phyloP scores from a whole-genome alignment of 2,329 filamentous ascomycete genomes.

The Endocalyx cinctus region DNA sequence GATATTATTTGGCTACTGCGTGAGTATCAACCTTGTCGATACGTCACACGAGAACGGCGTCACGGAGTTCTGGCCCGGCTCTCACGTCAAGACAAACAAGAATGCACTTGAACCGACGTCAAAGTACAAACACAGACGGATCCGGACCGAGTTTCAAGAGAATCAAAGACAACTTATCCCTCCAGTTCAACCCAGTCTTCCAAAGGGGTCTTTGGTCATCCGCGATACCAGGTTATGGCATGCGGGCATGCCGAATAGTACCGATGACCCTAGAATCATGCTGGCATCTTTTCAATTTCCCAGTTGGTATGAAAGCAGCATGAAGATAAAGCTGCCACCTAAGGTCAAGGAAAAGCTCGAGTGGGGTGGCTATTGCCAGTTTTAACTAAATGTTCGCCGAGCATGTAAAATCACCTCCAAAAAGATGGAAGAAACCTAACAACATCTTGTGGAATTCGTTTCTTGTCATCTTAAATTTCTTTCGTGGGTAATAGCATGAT shows the following conservation, averaged over 20 bases:
- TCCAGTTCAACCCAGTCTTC: constrained; percentile 34
- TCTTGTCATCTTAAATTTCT: too few species aligned
- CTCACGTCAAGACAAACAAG: constrained; percentile 34
- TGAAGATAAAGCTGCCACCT: constrained; percentile 27
- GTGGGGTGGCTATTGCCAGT: constrained; percentile 31
- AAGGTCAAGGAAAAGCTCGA: constrained; percentile 25
- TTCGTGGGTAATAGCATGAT: too few species aligned
- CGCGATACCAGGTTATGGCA: constrained; percentile 46
- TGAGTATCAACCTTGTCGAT: constrained; percentile 43
- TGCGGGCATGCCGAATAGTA: constrained; percentile 43
- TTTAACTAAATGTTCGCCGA: too few species aligned
- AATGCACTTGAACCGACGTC: constrained; percentile 18
- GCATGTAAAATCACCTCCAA: too few species aligned
- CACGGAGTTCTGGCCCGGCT: constrained; percentile 48
- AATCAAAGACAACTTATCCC: constrained; percentile 25
- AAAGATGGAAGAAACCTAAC: too few species aligned
- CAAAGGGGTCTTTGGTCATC: constrained; percentile 39
- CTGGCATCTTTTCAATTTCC: constrained; percentile 33
- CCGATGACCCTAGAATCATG: constrained; percentile 39
- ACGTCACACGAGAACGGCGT: constrained; percentile 40
- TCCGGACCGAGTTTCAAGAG: constrained; percentile 28
- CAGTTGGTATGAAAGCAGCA: constrained; percentile 30
- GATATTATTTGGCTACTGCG: constrained; percentile 42
- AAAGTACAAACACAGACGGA: constrained; percentile 12
- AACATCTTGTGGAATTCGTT: too few species aligned